Evolutionary conservation across 2,329 filamentous ascomycete genomes (phyloP), one percentile per base, ranked within the genome.

Genomic region (Mycosphaerella sp.): DNA sequence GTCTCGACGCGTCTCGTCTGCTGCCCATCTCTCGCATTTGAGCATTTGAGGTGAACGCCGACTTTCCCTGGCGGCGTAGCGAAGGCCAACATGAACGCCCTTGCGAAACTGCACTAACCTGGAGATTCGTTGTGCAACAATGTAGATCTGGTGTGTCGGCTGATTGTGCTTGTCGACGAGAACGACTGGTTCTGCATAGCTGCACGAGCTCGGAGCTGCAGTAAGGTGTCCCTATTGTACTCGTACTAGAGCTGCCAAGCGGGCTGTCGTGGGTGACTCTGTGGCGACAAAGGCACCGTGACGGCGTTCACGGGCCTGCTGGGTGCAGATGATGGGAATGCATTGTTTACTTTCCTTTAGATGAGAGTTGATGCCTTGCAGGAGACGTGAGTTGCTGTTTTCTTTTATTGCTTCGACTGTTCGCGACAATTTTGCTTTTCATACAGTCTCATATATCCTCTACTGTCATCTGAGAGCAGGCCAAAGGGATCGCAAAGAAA

Each of bases 281-380:
- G 42, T 42, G 46, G 43, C 39, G 35, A 32, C 13, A 14, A 28
- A 10, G 41, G 14, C 41, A 34, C 43, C 27, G 27, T 42, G 35
- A 27, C 30, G 37, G 34, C 18, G 8, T 44, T 39, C 40, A 53
- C 50, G 50, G 50, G 50, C 51, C 40, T 44, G 34, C 25, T 28
- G 35, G 30, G 44, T 45, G 30, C 35, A 48, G 35, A 28, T 7
- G 16, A 39, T 53, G 45, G 46, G 41, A 41, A 45, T 41, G 42
- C 21, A 46, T 49, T 53, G 43, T 50, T 53, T 37, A 45, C 42
- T 50, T 45, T 35, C 30, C 42, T 49, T 53, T 49, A 49, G 51
- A 53, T 46, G 51, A 53, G 51, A 18, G 28, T 35, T 45, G 36
- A 46, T 47, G 41, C 50, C 50, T 53, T 53, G 50, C 50, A 45